Evolutionary conservation across 306 rosid species (phyloP).

Genomic region (Casuarina cunninghamiana): DNA sequence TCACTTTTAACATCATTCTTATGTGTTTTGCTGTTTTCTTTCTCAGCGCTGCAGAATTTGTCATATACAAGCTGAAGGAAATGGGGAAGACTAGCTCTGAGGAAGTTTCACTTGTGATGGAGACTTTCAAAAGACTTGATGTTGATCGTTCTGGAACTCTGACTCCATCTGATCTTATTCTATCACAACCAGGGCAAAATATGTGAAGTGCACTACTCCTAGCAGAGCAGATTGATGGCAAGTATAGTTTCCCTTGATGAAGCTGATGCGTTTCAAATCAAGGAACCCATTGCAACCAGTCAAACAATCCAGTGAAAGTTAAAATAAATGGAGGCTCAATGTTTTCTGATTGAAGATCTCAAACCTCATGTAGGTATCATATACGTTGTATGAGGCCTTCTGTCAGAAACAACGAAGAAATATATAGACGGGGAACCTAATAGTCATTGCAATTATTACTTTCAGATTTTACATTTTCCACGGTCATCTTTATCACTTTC

Average conservation of each 20-base stretch:
- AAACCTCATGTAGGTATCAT: not conserved
- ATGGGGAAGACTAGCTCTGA: conserved; percentile 73
- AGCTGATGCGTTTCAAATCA: not conserved
- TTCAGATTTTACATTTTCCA: conserved; percentile 2
- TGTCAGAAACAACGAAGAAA: not conserved
- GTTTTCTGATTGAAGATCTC: not conserved
- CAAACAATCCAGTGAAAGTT: not conserved
- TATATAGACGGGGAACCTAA: not conserved
- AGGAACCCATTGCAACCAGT: not conserved
- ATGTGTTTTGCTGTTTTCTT: not conserved
- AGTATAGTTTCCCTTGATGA: not conserved
- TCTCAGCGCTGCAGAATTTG: conserved; percentile 68
- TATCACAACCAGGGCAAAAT: conserved; percentile 4
- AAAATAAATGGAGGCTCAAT: not conserved
- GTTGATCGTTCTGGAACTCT: conserved; percentile 69
- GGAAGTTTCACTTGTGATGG: conserved; percentile 60
- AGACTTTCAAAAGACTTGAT: conserved; percentile 58
- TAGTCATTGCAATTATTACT: conserved; percentile 9
- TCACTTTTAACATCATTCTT: not conserved
- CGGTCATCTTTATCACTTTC: not conserved
- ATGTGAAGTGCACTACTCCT: not conserved
- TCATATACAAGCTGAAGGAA: conserved; percentile 77
- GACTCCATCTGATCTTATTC: conserved; percentile 62
- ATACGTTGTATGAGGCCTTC: not conserved
- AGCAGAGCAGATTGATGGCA: not conserved